Evolutionary conservation across 2,329 filamentous ascomycete genomes (phyloP), one percentile per base, ranked within the genome.

Genomic region (Fusarium abutilonis): DNA sequence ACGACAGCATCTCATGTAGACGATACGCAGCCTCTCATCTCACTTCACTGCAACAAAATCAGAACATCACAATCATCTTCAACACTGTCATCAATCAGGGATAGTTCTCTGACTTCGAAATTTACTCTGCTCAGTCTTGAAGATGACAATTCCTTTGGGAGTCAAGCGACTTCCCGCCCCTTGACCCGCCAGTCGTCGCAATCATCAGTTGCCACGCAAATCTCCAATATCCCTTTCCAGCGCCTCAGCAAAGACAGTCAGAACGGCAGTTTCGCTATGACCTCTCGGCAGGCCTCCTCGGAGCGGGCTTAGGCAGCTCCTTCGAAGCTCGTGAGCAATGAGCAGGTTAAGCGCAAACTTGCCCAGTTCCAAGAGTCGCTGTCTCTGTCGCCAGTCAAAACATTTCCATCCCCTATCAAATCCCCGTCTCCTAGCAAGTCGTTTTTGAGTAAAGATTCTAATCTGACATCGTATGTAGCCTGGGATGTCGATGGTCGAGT

Each of bases 401-500:
- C 69, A 52, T 71, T 71, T 13, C 45, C 55, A 19, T 76, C 79
- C 64, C 76, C 79, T 36, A 69, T 67, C 66, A 78, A 80, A 69
- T 73, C 74, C 64, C 73, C 72, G 55, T 82, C 78, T 70, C 80
- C 79, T 57, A 76, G 66, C 32, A 83, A 84, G 64, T 67, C 73
- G 2, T 93, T 83, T 80, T 80, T 94, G 70, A 89, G 84, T 66
- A 90, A 88, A 79, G 79, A 88, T 81, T 92, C 93, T 87, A 89
- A 91, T 83, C 78, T 84, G 65, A 82, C 79, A 69, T 76, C 74
- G 31, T 85, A 80, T 76, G 63, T 84, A 91, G 90, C 85, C 70
- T 94, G 89, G 84, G 92, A 97, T 74, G 87, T 93, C 66, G 89
- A 93, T 68, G 86, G 86, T 60, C 87, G 89, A 64, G 84, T 97